These are phyloP conservation scores for Citrus hindsii DNA, from an alignment of 345 rosid genomes.

Conservation along the genomic window DNA sequence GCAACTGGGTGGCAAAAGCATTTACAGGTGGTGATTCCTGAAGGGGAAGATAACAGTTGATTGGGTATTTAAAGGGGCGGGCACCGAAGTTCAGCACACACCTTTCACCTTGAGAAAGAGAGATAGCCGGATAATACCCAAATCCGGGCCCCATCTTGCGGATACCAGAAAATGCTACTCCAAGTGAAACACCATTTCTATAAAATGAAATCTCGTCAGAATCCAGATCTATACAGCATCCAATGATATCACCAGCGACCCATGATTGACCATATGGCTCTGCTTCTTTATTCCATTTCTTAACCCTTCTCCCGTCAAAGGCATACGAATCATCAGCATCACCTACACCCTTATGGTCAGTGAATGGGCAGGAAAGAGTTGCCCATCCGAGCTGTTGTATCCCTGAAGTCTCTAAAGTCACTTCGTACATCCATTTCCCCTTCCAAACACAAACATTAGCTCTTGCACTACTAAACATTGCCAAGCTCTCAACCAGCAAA, in stretches of 20 bases:
- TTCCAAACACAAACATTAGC: conserved; percentile 89
- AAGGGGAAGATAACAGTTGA: conserved; percentile 65
- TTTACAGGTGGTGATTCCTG: conserved; percentile 53
- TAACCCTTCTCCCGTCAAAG: conserved; percentile 89
- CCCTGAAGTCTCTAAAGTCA: conserved; percentile 85
- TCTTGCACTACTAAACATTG: conserved; percentile 82
- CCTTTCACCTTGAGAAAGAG: conserved; percentile 91
- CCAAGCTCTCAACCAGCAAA: conserved; percentile 80
- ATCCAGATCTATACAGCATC: conserved; percentile 85
- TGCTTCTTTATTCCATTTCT: conserved; percentile 82
- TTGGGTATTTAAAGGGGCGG: conserved; percentile 72
- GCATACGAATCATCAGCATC: conserved; percentile 99
- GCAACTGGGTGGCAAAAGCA: conserved; percentile 48
- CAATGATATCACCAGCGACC: conserved; percentile 92
- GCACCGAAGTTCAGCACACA: conserved; percentile 86
- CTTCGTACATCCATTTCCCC: conserved; percentile 99
- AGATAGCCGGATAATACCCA: conserved; percentile 91
- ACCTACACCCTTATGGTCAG: conserved; percentile 92
- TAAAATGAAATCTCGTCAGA: conserved; percentile 71
- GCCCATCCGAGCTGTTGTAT: conserved; percentile 98
- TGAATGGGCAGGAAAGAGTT: conserved; percentile 80
- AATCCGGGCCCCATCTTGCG: conserved; percentile 76
- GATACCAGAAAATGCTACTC: conserved; percentile 72
- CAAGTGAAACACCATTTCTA: conserved; percentile 79
- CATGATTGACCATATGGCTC: conserved; percentile 85